Evolutionary conservation across 768 basidiomycete species (phyloP), one percentile per base, ranked within the genome.

Genomic region (Leccinum variicolor): DNA sequence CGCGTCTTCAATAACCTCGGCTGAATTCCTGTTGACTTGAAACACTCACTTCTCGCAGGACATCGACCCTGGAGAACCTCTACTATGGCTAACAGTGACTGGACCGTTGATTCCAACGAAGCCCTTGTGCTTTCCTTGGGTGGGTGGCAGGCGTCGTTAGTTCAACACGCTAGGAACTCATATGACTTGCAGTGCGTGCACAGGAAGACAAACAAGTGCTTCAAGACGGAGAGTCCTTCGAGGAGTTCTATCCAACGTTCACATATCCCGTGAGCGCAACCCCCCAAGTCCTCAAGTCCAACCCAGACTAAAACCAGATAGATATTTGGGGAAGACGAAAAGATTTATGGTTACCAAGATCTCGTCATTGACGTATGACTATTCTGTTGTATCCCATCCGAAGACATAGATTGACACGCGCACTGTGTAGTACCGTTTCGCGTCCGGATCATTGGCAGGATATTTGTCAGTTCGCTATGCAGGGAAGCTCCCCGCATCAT

Each of bases 261-360:
- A 98, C 96, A 0, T 99, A 99, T 74, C 94, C 96, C 6, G 92
- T 92, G 65, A 86, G 68, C 41, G n/a, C 39, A 47, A n/a, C 13
- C 25, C 46, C 26, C 1, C n/a, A 23, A 33, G 39, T 49, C 21
- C 31, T 17, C 23, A n/a, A 58, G 45, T 52, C 9, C 34, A n/a
- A 39, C 46, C 25, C 51, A 64, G 26, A 69, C 14, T 19, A 11
- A 13, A 28, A 31, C 49, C 17, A 6, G 52, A 53, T 45, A 93
- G 91, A 94, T 99, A 66, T 98, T 86, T 68, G 96, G 96, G 53
- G 93, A 98, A 66, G 90, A 96, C 53, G 94, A 99, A 75, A 94
- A 87, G 75, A 88, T 98, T 55, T 98, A 96, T 70, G 96, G 96
- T 2, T 98, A 97, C 74, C 81, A 85, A 60, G 87, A 87, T 66